Conservation (phyloP, 192 early-diverging fungal species). For the Coemansia guatemalensis region DNA sequence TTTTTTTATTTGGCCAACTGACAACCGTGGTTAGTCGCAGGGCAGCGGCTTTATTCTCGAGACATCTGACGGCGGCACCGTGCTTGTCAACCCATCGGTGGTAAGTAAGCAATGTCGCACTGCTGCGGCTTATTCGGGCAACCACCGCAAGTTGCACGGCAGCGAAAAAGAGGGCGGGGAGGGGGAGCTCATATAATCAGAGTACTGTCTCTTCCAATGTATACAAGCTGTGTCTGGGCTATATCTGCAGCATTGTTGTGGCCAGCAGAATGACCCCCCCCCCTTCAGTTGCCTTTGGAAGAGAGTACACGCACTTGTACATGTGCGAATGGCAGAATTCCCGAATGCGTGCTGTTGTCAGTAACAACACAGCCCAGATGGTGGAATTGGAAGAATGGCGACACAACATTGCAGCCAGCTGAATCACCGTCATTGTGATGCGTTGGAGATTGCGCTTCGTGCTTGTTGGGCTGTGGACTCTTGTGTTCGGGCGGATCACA, state of each 20-base stretch:
- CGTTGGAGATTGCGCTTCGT: not conserved
- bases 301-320: not conserved
- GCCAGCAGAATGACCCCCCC: not conserved
- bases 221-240: not conserved
- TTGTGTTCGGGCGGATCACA: not conserved
- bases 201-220: not conserved
- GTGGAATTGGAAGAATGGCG: not conserved
- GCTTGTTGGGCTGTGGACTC: not conserved
- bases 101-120: constrained; percentile 25
- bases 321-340: not conserved
- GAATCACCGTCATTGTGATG: not conserved
- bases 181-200: not conserved
- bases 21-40: constrained; percentile 28
- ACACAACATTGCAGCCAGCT: not conserved
- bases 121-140: not conserved
- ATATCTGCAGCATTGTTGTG: not conserved
- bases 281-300: not conserved
- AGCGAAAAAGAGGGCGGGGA: not conserved
- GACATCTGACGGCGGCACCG: constrained; percentile 42
- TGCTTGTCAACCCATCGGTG: constrained; percentile 41
- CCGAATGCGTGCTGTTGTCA: not conserved
- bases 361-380: not conserved
- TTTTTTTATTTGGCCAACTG: constrained; percentile 2
- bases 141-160: not conserved
- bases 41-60: constrained; percentile 48